Conservation (phyloP, 2,329 filamentous ascomycete genomes). For the Lachnellula willkommii region DNA sequence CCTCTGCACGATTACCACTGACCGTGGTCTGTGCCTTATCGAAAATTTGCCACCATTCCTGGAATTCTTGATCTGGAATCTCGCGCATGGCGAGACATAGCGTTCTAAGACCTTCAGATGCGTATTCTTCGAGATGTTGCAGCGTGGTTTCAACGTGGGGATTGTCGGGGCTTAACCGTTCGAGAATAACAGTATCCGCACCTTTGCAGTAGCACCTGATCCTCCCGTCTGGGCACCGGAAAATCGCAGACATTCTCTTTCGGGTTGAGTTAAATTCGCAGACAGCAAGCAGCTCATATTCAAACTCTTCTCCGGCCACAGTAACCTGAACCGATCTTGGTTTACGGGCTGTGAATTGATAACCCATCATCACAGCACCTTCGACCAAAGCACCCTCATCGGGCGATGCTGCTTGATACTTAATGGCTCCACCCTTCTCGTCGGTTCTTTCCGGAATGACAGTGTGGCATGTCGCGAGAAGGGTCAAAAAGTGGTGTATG, state of each 20-base stretch:
- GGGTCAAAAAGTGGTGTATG: constrained; percentile 78
- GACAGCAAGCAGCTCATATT: constrained; percentile 92
- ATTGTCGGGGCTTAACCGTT: constrained; percentile 78
- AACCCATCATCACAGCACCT: constrained; percentile 78
- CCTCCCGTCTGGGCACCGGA: constrained; percentile 92
- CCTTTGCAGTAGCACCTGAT: constrained; percentile 93
- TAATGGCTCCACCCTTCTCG: constrained; percentile 74
- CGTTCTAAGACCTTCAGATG: constrained; percentile 89
- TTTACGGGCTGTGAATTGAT: constrained; percentile 85
- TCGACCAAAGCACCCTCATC: constrained; percentile 97
- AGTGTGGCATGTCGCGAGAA: constrained; percentile 89
- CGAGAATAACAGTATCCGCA: constrained; percentile 94
- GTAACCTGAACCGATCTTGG: constrained; percentile 82
- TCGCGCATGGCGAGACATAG: constrained; percentile 94
- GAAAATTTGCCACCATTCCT: constrained; percentile 80
- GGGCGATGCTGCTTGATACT: constrained; percentile 95
- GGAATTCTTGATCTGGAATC: constrained; percentile 80
- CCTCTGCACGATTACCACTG: constrained; percentile 84
- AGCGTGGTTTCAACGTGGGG: constrained; percentile 85
- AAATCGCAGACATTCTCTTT: constrained; percentile 97
- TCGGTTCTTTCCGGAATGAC: constrained; percentile 89
- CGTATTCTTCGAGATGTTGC: constrained; percentile 96
- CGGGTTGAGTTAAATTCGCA: constrained; percentile 98
- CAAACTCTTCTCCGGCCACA: constrained; percentile 63
- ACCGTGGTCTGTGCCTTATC: constrained; percentile 87